Evolutionary conservation across 129 eudicot genomes (phyloP), one percentile per base, ranked within the genome.

Genomic region (Chrysanthemum makinoi): DNA sequence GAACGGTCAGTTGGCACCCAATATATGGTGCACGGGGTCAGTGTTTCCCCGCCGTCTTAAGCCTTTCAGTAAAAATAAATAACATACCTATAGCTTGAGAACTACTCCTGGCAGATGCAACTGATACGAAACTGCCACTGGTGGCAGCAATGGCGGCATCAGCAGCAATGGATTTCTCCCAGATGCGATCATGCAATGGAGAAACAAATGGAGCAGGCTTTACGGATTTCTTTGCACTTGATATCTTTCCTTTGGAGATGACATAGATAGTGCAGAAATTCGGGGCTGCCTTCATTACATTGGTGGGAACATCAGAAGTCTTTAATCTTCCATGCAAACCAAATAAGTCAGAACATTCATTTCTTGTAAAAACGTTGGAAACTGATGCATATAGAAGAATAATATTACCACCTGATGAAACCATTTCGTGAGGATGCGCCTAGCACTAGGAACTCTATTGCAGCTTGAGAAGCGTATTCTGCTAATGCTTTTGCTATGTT

Each of bases 371-470:
- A 66, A 15, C 24, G 30, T 56, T 46, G 20, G 33, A 24, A 59
- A 53, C 60, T 35, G 43, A 33, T 70, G 15, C 17, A 56, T 22
- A 39, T 67, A 12, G 49, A 28, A 43, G 12, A 47, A 72, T 50
- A 47, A 72, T 50, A 33, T 51, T 18, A 13, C 77, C 56, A 86
- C 96, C 86, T 84, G 69, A 89, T 81, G 80, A 89, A 86, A 54
- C 96, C 96, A 80, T 86, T 87, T n/a, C 86, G 79, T 5, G 96
- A 89, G 9, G 87, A 65, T 15, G 96, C 87, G n/a, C 96, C 96
- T 75, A 89, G 89, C 71, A 89, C 89, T 77, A 89, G 70, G 72
- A 72, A 84, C 62, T 89, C 87, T 57, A 89, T 86, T 22, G 84
- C 96, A 74, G 78, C 79, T 58, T 78, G 77, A 58, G 87, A 61